Evolutionary conservation across 176 grass and related monocot species (phyloP).

Genomic region (Rhipidocladum racemiflorum): DNA sequence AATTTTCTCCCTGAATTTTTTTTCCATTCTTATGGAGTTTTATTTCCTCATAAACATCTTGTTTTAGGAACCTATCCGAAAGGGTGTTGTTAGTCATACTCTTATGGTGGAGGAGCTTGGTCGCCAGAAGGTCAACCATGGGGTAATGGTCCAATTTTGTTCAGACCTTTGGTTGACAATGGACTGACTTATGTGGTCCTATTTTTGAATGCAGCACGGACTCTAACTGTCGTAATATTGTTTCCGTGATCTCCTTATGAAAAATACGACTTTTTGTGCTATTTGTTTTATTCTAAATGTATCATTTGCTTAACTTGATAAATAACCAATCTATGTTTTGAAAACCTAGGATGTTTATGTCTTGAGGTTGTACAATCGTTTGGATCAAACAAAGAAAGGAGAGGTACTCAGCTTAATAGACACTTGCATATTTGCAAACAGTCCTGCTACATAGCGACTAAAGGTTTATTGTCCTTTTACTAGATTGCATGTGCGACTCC

Average conservation of each 20-base stretch:
- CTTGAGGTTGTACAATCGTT: slow-evolving; percentile 64
- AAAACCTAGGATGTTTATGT: slow-evolving; percentile 66
- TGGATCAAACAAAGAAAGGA: slow-evolving; percentile 88
- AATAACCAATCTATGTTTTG: slow-evolving; percentile 28
- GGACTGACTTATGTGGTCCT: neutral
- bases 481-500: slow-evolving; percentile 83
- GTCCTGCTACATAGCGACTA: slow-evolving; percentile 7
- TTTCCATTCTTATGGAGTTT: slow-evolving; percentile 15
- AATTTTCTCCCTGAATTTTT: neutral
- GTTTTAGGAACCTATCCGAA: slow-evolving; percentile 75
- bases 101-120: slow-evolving; percentile 78
- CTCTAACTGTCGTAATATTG: neutral
- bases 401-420: slow-evolving; percentile 51
- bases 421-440: slow-evolving; percentile 17
- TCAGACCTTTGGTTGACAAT: slow-evolving; percentile 8
- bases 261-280: neutral
- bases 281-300: neutral
- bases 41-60: slow-evolving; percentile 28
- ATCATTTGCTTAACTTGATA: slow-evolving; percentile 9
- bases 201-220: neutral
- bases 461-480: slow-evolving; percentile 22
- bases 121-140: slow-evolving; percentile 40
- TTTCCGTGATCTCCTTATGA: neutral
- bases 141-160: slow-evolving; percentile 45
- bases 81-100: slow-evolving; percentile 64